Conservation (phyloP, 2,329 filamentous ascomycete species). For the Blastomyces emzantsi region DNA sequence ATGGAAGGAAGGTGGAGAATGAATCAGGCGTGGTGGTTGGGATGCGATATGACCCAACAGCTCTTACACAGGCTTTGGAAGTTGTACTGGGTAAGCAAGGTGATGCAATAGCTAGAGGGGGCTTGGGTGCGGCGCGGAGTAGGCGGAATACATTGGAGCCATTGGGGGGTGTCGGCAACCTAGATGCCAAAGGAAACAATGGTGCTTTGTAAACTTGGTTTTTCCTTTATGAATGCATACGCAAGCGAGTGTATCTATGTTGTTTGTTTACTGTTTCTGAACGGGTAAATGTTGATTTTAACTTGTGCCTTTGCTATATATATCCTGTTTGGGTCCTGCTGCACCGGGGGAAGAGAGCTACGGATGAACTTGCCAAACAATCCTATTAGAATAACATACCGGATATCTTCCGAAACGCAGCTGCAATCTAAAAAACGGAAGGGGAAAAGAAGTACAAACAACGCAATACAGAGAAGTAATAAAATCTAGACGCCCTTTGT, state of each 20-base stretch:
- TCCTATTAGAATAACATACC: background rate
- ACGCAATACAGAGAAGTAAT: background rate
- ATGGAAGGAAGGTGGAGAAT: slow-evolving; percentile 53
- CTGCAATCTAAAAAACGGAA: background rate
- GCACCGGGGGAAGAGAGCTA: background rate
- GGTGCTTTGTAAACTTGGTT: background rate
- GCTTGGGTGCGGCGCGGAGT: slow-evolving; percentile 36
- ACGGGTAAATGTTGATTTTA: background rate
- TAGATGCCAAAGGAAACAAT: background rate
- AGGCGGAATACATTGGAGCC: slow-evolving; percentile 50
- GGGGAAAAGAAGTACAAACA: background rate
- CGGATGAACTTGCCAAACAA: background rate
- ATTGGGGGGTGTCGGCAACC: background rate
- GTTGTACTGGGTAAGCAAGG: slow-evolving; percentile 60
- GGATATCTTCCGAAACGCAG: background rate
- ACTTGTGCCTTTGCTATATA: background rate
- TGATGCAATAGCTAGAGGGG: slow-evolving; percentile 41
- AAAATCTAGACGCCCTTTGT: background rate
- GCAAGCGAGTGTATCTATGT: background rate
- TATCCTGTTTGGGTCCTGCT: background rate
- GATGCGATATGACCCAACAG: slow-evolving; percentile 66
- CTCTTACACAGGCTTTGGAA: slow-evolving; percentile 64
- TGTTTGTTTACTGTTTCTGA: background rate
- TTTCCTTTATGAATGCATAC: background rate
- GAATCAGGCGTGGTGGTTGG: slow-evolving; percentile 43